Base-by-base conservation (phyloP, 2,329 filamentous ascomycete genomes). In the Neophaeococcomyces aloes region DNA sequence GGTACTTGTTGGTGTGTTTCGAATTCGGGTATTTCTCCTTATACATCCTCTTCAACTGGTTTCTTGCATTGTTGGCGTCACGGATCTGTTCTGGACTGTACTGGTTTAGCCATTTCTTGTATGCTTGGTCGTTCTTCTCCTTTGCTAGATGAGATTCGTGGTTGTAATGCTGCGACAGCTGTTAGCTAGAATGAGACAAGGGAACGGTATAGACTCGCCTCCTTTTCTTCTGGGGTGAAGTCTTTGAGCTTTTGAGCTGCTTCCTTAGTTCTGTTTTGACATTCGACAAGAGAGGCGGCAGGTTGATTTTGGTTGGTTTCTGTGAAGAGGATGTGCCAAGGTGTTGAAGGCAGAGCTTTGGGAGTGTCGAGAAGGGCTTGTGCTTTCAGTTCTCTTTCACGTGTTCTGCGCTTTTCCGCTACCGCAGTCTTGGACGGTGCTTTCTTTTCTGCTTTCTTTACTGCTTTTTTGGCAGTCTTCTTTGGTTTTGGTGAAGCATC, bases 1-100 rank as follows among this genome's bases (percentile, higher is more conserved):
- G 19, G 19, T 50, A 47, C 15, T 23, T 42, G 15, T 38, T 47
- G 49, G 40, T 45, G 45, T 17, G 40, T 43, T 29, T 48, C 39
- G 21, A 33, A 35, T 36, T 50, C 47, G 31, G 48, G 32, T 44
- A 49, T 34, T 54, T 54, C 2, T 50, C 30, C 8, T 44, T 51
- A n/a, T 27, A 5, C 2, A 31, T 29, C 36, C 42, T 51, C 7
- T 30, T 32, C 27, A 54, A 38, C 34, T 61, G 48, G 21, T 30
- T 46, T 29, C 79, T 74, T 8, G 79, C 79, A 8, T 51, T 55
- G 57, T 83, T 83, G 45, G 79, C 79, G 2, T 65, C 46, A 35
- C 63, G 64, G 52, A 83, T 81, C 55, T 79, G 58, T 4, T 73
- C 63, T 7, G 75, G 70, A 1, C 74, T 74, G 55, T 78, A 61